These are phyloP conservation scores for Blepharisma stoltei DNA, from an alignment of 73 alveolate species.

Conservation along the genomic window DNA sequence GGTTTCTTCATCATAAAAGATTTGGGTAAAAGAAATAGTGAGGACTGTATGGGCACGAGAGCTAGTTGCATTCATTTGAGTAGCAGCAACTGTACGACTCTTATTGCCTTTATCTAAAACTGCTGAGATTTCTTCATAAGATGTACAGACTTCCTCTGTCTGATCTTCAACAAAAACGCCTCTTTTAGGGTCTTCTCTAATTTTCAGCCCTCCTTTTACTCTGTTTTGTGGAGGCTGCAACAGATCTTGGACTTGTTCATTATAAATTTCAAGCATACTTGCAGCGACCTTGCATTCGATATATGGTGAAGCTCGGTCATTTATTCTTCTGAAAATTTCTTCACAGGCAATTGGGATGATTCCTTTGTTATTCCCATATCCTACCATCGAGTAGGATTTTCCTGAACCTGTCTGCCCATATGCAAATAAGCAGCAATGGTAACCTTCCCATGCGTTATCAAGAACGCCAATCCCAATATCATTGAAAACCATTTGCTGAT, in stretches of 20 bases:
- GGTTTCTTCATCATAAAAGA: conserved; percentile 57
- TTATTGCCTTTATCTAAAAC: conserved; percentile 96
- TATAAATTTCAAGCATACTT: conserved; percentile 89
- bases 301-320: conserved; percentile 78
- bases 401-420: conserved; percentile 97
- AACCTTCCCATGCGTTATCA: conserved; percentile 95
- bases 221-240: conserved; percentile 69
- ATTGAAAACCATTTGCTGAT: conserved; percentile 77
- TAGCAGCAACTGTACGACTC: conserved; percentile 95
- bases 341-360: conserved; percentile 98
- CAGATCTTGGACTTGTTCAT: conserved; percentile 91
- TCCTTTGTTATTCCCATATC: conserved; percentile 92
- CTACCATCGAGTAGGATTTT: conserved; percentile 90
- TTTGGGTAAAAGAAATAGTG: conserved; percentile 93
- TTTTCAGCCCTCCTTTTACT: conserved; percentile 92
- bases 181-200: conserved; percentile 87
- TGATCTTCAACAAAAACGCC: conserved; percentile 97
- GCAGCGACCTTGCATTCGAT: conserved; percentile 82
- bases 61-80: conserved; percentile 81
- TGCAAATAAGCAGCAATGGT: conserved; percentile 96
- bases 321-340: conserved; percentile 87
- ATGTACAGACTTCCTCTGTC: conserved; percentile 89
- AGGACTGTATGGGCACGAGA: conserved; percentile 93
- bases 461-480: conserved; percentile 64
- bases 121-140: conserved; percentile 91